Evolutionary conservation across 805 yeast genomes (phyloP), one percentile per base, ranked within the genome.

Genomic region (Kazachstania taianensis): DNA sequence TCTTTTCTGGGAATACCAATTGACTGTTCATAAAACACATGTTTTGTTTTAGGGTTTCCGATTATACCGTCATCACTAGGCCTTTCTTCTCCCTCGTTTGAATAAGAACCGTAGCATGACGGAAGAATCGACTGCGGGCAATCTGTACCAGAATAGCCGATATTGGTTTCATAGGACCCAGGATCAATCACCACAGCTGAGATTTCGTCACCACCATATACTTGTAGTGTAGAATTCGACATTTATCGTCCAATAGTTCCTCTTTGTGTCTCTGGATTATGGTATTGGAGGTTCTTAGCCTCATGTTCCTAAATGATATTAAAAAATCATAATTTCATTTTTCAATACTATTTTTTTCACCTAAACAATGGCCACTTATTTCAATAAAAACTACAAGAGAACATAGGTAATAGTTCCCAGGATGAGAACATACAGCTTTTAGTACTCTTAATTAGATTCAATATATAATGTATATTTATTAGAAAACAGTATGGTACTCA

Each of bases 101-200:
- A 22, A 26, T 8, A n/a, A 13, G 29, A 26, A 7, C 77, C 81
- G 50, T 74, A 84, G 41, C 58, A 70, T 1, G 95, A 81, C 3
- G 96, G 92, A 9, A 78, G 57, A 17, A 81, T 73, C 4, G 77
- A 63, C 43, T 78, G 73, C 9, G 98, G 98, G 36, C 74, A 70
- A 53, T 87, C 96, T 39, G 85, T 89, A 8, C 97, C 97, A 3
- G 96, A 87, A 58, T 74, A 86, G 1, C 98, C 98, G 14, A 80
- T 75, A 36, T 89, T 75, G 5, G 96, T 85, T 41, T 75, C 64
- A 42, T 69, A 75, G 8, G 95, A 79, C 24, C 97, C 97, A 2
- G 94, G 87, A 52, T 92, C 97, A 18, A 89, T 66, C 23, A 89
- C 94, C 2, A 92, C 69, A 19, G 97, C 94, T 44, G 85, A 76